Evolutionary conservation across 148 eudicot genomes (phyloP), one percentile per base, ranked within the genome.

Genomic region (Pharnaceum exiguum): DNA sequence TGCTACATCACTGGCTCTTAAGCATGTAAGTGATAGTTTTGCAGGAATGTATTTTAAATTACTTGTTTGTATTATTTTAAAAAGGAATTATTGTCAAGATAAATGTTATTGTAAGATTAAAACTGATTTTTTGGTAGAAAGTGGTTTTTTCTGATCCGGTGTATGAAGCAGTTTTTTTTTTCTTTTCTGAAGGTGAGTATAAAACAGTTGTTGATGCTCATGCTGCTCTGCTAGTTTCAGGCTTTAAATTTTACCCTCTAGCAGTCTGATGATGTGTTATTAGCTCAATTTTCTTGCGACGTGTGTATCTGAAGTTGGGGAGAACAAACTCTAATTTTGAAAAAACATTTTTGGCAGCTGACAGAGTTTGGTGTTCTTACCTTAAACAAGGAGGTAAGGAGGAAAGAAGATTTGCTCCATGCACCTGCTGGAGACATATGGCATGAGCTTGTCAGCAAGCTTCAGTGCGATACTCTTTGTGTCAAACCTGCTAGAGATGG

Each of bases 401-500:
- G 25, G 57, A 81, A 67, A 53, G 71, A 70, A 22, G 86, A 83
- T 18, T 78, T 90, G 60, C 31, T 83, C 6, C 63, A 61, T 42
- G 35, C 47, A 29, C 67, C 86, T 23, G 44, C 68, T 36, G 32
- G 56, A 71, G 80, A 70, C 10, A 69, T 58, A 22, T 90, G 97
- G 95, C 74, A 68, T 36, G 84, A 75, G 19, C 62, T 90, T 74
- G 82, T 77, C 55, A 62, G 75, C 60, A 86, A 75, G 67, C 82
- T 90, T 49, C 74, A 75, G 45, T 71, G 84, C 72, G 73, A 82
- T 70, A 79, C 84, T 51, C 48, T 90, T 21, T 90, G 97, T 62
- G 57, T 90, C 53, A 90, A 90, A 72, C 97, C 97, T 54, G 84
- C 84, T 25, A 83, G 80, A 72, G 97, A 90, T 78, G 97, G 97